Percentiles rank a stretch among this genome's conserved stretches.
Evolutionary conservation across 2,329 filamentous ascomycete species (phyloP).

Genomic region (Sodiomyces alkalinus): DNA sequence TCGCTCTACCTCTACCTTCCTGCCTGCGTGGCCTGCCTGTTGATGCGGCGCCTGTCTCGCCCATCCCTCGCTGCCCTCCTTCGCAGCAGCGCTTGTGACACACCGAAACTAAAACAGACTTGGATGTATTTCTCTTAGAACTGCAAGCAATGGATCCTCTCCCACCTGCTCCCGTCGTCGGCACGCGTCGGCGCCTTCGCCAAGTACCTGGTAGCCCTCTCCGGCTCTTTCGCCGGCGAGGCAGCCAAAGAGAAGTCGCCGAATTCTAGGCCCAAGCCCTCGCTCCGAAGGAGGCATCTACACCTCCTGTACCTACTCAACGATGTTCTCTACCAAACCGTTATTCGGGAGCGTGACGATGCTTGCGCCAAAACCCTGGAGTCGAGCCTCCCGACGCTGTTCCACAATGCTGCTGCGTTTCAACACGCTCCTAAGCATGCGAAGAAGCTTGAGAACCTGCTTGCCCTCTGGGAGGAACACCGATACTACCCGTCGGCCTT

Average conservation of each 20-base stretch:
- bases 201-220: conserved; percentile 60
- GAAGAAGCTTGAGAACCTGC: conserved; percentile 45
- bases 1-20: no score
- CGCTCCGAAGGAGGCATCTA: conserved; percentile 52
- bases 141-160: conserved; percentile 76
- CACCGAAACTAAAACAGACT: conserved; percentile 22
- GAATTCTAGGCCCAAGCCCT: conserved; percentile 31
- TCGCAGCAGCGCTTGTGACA: no score
- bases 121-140: conserved; percentile 46
- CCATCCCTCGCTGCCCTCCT: conserved; percentile 2
- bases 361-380: conserved; percentile 42
- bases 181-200: conserved; percentile 51
- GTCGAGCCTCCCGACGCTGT: conserved; percentile 44
- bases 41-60: conserved; percentile 5
- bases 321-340: conserved; percentile 60
- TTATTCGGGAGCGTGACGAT: conserved; percentile 31
- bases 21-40: background rate
- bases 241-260: conserved; percentile 2
- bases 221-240: conserved; percentile 34
- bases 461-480: conserved; percentile 57
- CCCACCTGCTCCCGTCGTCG: conserved; percentile 52
- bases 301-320: conserved; percentile 67
- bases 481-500: conserved; percentile 41
- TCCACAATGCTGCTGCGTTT: conserved; percentile 41
- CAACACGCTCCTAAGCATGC: conserved; percentile 49